A percentile compares a stretch with the other conserved stretches of the same genome.
Evolutionary conservation across 768 basidiomycete genomes (phyloP).

Genomic region (Chalciporus pseudorubinellus): DNA sequence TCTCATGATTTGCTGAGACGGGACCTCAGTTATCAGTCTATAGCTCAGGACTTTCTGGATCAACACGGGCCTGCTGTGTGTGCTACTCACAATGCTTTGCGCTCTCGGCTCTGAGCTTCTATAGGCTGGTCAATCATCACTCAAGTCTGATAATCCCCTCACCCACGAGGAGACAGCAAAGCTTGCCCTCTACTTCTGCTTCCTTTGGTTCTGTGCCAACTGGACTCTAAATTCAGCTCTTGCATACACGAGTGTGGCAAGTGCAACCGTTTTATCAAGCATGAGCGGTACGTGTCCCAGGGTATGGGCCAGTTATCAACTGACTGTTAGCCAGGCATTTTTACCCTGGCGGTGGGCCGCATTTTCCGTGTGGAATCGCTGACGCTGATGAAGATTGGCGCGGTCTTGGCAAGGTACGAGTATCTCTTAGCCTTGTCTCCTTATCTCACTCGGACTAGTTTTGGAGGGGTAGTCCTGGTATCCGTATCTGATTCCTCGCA

Average conservation of each 20-base stretch:
- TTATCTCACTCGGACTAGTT: constrained; percentile 42
- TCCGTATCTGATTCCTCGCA: constrained; percentile 74
- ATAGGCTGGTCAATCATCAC: constrained; percentile 9
- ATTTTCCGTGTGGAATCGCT: constrained; percentile 79
- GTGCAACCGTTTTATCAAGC: constrained; percentile 83
- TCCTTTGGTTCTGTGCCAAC: constrained; percentile 93
- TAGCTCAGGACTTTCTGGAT: constrained; percentile 14
- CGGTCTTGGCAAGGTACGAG: constrained; percentile 75
- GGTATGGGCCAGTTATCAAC: background rate
- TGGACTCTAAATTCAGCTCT: constrained; percentile 86
- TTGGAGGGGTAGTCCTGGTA: constrained; percentile 84
- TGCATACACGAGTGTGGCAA: constrained; percentile 89
- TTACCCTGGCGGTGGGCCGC: constrained; percentile 83
- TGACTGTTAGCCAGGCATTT: constrained; percentile 64
- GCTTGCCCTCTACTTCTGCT: constrained; percentile 78
- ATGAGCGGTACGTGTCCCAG: constrained; percentile 68
- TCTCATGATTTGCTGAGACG: background rate
- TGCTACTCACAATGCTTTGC: background rate
- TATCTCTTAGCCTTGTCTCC: background rate
- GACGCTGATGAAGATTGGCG: constrained; percentile 66
- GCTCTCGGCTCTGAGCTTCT: background rate
- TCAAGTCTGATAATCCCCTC: constrained; percentile 39
- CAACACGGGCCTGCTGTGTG: constrained; percentile 22
- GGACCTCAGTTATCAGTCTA: constrained; percentile 24
- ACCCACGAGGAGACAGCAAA: constrained; percentile 69